Percentiles rank a stretch among this genome's conserved stretches.
Evolutionary conservation across 73 alveolate genomes (phyloP).

Genomic region (Tetrahymena thermophila): DNA sequence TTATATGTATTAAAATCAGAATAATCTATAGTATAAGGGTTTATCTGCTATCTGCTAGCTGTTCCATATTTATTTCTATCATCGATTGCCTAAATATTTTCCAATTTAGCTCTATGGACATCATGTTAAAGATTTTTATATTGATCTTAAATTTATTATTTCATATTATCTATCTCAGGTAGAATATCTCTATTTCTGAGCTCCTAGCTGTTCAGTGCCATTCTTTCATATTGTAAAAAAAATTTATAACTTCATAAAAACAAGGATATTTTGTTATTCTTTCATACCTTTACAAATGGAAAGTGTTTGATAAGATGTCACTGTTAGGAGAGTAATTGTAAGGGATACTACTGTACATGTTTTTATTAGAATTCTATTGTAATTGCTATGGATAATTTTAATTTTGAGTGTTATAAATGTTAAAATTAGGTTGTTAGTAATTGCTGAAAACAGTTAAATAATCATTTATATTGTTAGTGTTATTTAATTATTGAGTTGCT

Average conservation of each 20-base stretch:
- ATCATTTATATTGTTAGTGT: not conserved
- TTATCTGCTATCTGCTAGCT: not conserved
- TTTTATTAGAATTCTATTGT: not conserved
- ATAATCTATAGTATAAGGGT: not conserved
- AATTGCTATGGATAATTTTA: not conserved
- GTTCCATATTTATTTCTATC: not conserved
- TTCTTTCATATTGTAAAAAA: not conserved
- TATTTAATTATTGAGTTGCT: not conserved
- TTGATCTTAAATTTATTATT: not conserved
- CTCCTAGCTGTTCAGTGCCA: not conserved
- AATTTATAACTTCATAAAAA: not conserved
- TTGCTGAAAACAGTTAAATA: not conserved
- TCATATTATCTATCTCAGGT: not conserved
- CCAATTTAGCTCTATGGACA: not conserved
- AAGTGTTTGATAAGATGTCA: not conserved
- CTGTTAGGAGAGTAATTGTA: not conserved
- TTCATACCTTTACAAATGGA: not conserved
- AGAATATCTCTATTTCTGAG: not conserved
- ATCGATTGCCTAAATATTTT: not conserved
- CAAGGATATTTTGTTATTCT: not conserved
- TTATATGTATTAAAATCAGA: not conserved
- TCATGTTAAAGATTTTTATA: not conserved
- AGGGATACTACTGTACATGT: not conserved
- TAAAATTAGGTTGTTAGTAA: not conserved
- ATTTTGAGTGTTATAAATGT: not conserved